phyloP scores from a whole-genome alignment of 139 green algal species.

The Micromonas pusilla region DNA sequence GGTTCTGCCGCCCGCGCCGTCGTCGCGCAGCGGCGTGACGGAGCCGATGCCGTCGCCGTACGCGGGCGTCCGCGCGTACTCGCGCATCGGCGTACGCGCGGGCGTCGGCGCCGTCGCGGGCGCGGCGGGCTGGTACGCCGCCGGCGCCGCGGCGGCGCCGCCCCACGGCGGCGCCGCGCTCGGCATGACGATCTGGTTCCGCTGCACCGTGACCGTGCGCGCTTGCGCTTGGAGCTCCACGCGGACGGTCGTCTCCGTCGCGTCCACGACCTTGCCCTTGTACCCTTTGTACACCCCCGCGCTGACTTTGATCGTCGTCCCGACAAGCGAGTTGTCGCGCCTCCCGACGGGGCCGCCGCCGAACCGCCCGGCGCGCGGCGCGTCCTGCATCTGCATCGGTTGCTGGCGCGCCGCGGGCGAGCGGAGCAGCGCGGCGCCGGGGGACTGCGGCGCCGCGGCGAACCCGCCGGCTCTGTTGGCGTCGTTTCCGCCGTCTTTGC shows the following conservation, averaged over 20 bases:
- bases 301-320: constrained; percentile 40
- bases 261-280: constrained; percentile 61
- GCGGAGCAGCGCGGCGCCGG: not conserved
- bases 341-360: not conserved
- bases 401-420: not conserved
- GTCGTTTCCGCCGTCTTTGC: not conserved
- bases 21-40: constrained; percentile 12
- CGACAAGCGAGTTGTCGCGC: constrained; percentile 34
- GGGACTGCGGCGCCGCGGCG: not conserved
- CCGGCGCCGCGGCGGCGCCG: not conserved
- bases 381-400: not conserved
- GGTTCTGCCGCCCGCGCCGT: not conserved
- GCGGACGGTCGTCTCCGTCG: constrained; percentile 62
- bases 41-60: not conserved
- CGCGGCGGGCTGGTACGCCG: not conserved
- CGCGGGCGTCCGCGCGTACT: not conserved
- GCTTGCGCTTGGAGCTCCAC: constrained; percentile 78
- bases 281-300: constrained; percentile 67
- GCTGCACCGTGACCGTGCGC: constrained; percentile 60
- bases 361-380: not conserved
- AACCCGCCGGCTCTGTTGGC: not conserved
- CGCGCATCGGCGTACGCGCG: constrained; percentile 11
- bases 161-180: not conserved
- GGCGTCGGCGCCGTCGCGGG: not conserved
- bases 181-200: not conserved